These are phyloP conservation scores for Phoenix roebelenii DNA, from an alignment of 176 grass and related monocot species.

Conservation along the genomic window DNA sequence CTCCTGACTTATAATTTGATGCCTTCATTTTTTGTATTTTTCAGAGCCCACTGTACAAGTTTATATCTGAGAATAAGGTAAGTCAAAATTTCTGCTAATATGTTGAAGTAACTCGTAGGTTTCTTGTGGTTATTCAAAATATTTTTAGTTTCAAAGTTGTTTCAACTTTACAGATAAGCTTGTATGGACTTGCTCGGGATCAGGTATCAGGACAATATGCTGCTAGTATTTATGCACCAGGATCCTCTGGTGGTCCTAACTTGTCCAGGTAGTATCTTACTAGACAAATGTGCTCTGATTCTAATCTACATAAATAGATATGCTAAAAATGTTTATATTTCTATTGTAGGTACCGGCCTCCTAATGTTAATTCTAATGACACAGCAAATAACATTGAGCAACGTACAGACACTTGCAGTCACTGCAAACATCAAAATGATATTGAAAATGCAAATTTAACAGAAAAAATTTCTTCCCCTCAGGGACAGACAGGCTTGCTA, in stretches of 20 bases:
- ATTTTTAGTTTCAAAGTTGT: neutral
- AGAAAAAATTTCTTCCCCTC: slow-evolving; percentile 5
- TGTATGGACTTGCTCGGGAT: slow-evolving; percentile 47
- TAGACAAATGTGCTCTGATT: too few species aligned
- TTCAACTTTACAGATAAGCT: slow-evolving; percentile 42
- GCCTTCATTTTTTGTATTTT: slow-evolving; percentile 24
- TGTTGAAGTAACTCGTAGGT: neutral
- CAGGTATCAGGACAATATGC: slow-evolving; percentile 74
- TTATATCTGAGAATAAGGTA: slow-evolving; percentile 71
- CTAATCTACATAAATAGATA: neutral
- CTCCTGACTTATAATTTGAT: neutral
- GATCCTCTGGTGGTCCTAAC: slow-evolving; percentile 29
- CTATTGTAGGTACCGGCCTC: slow-evolving; percentile 20
- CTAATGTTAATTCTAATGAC: neutral
- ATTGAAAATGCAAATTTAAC: slow-evolving; percentile 14
- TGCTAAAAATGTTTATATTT: slow-evolving; percentile 24
- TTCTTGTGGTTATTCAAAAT: neutral
- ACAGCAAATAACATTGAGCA: slow-evolving; percentile 17
- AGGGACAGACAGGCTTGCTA: slow-evolving; percentile 14
- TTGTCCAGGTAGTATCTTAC: slow-evolving; percentile 37
- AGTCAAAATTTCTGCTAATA: slow-evolving; percentile 2
- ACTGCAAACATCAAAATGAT: slow-evolving; percentile 22
- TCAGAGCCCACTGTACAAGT: slow-evolving; percentile 86
- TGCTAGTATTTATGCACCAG: slow-evolving; percentile 28
- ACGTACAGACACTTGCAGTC: slow-evolving; percentile 5